Evolutionary conservation across 306 rosid species (phyloP).

Genomic region (Arachis hypogaea): DNA sequence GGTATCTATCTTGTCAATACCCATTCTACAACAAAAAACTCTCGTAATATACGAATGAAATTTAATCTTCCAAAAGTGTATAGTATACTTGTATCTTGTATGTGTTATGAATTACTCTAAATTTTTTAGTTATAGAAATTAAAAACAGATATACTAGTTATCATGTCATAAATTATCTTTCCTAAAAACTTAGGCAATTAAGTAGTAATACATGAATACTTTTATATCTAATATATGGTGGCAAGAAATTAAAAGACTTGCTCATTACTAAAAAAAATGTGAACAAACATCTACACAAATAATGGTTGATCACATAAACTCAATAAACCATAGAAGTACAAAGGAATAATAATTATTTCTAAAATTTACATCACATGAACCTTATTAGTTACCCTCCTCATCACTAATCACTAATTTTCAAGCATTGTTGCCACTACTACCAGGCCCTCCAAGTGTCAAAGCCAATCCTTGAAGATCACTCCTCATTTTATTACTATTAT

Average conservation of each 20-base stretch:
- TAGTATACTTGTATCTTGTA: no score
- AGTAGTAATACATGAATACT: no score
- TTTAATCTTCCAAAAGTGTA: no score
- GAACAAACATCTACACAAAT: slow-evolving; percentile 29
- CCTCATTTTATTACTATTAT: slow-evolving; percentile 45
- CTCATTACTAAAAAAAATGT: neutral
- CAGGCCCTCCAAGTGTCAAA: slow-evolving; percentile 88
- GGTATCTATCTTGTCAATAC: slow-evolving; percentile 2
- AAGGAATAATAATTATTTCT: slow-evolving; percentile 28
- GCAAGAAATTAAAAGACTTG: neutral
- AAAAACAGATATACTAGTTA: slow-evolving; percentile 6
- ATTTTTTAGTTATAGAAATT: no score
- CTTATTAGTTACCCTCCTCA: slow-evolving; percentile 37
- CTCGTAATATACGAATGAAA: no score
- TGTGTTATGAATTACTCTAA: no score
- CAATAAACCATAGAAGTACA: slow-evolving; percentile 15
- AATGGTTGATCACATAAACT: slow-evolving; percentile 8
- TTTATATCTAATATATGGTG: no score
- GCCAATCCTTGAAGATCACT: slow-evolving; percentile 81
- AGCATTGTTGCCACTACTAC: slow-evolving; percentile 53
- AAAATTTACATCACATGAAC: slow-evolving; percentile 51
- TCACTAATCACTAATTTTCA: slow-evolving; percentile 16
- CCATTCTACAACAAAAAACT: no score
- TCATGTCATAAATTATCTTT: neutral
- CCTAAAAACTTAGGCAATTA: no score